Evolutionary conservation across 768 basidiomycete species (phyloP).

Genomic region (Sarcodon aspratus): DNA sequence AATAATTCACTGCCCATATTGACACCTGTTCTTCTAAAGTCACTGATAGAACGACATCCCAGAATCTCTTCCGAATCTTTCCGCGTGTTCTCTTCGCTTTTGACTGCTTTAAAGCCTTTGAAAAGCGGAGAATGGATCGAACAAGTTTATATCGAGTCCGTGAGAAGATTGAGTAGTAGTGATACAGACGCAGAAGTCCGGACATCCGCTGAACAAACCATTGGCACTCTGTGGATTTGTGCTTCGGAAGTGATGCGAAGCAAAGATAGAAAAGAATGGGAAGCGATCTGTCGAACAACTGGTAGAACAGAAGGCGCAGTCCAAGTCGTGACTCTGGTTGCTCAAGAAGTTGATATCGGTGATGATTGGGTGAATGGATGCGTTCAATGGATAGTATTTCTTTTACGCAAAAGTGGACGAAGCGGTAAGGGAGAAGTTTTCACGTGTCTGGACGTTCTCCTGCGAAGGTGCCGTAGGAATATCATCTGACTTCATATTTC

Average conservation of each 20-base stretch:
- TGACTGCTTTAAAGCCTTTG: constrained; percentile 65
- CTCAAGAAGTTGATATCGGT: constrained; percentile 54
- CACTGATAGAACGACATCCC: constrained; percentile 75
- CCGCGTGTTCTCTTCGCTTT: constrained; percentile 73
- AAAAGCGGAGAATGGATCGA: constrained; percentile 58
- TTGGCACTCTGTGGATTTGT: constrained; percentile 82
- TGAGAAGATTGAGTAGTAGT: constrained; percentile 56
- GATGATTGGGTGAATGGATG: constrained; percentile 77
- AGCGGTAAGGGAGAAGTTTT: constrained; percentile 75
- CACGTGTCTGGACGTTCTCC: constrained; percentile 57
- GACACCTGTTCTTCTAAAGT: constrained; percentile 64
- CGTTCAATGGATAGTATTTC: constrained; percentile 61
- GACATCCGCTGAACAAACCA: constrained; percentile 65
- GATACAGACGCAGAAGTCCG: constrained; percentile 92
- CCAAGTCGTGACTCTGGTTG: constrained; percentile 76
- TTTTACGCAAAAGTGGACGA: constrained; percentile 73
- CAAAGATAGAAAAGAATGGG: constrained; percentile 71
- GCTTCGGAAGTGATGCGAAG: constrained; percentile 60
- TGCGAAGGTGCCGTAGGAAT: constrained; percentile 39
- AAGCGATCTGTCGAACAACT: constrained; percentile 56
- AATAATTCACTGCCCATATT: constrained; percentile 48
- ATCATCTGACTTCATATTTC: constrained; percentile 5
- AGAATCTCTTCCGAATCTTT: constrained; percentile 84
- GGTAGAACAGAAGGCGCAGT: constrained; percentile 71
- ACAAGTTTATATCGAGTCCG: constrained; percentile 63